Conservation (phyloP, 148 eudicot genomes). For the Chenopodium berlandieri region DNA sequence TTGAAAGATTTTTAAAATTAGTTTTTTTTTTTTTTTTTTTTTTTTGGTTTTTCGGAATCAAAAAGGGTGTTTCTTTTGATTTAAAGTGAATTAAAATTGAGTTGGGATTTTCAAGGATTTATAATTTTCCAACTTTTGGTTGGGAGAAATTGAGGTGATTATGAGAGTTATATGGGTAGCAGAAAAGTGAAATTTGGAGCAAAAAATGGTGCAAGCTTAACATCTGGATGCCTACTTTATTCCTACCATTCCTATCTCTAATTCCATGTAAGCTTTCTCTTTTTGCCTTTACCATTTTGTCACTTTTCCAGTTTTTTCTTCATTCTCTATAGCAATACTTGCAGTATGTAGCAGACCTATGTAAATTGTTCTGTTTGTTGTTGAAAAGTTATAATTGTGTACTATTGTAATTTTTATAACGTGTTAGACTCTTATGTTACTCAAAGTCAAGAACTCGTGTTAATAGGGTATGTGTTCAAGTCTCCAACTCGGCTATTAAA, state of each 20-base stretch:
- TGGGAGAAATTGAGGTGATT: slow-evolving; percentile 19
- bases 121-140: background rate
- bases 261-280: slow-evolving; percentile 39
- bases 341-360: background rate
- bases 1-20: background rate
- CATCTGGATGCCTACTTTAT: slow-evolving; percentile 45
- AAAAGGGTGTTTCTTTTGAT: background rate
- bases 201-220: slow-evolving; percentile 39
- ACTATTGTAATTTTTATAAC: background rate
- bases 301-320: background rate
- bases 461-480: background rate
- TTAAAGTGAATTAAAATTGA: background rate
- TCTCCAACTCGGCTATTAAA: background rate
- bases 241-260: slow-evolving; percentile 36
- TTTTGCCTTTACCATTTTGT: slow-evolving; percentile 3
- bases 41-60: too few relatives aligned
- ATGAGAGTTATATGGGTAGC: slow-evolving; percentile 38
- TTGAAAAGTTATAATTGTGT: background rate
- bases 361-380: slow-evolving; percentile 5
- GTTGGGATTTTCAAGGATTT: slow-evolving; percentile 4
- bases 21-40: too few relatives aligned
- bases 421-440: background rate
- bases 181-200: slow-evolving; percentile 28
- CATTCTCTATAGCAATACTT: background rate
- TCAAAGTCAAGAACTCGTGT: background rate